Evolutionary conservation across 768 basidiomycete species (phyloP).

Genomic region (Phanerochaete sordida): DNA sequence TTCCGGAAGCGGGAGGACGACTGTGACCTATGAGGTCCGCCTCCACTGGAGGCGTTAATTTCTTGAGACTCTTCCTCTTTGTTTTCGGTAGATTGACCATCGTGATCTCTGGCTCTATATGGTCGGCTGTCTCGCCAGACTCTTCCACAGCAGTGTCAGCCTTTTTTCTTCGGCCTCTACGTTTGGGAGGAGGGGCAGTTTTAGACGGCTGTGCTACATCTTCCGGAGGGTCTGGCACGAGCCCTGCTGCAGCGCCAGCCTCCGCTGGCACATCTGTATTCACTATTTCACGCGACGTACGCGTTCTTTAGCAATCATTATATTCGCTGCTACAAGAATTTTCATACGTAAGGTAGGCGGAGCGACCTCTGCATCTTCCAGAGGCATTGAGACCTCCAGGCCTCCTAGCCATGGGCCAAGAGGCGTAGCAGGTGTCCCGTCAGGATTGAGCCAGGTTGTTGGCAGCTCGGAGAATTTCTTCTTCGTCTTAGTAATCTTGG

Average conservation of each 20-base stretch:
- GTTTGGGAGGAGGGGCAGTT: not conserved
- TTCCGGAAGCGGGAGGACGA: too few relatives aligned
- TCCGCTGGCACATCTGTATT: not conserved
- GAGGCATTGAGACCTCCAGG: constrained; percentile 6
- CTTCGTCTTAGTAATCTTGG: too few relatives aligned
- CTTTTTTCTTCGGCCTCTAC: not conserved
- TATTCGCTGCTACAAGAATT: not conserved
- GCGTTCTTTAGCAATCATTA: not conserved
- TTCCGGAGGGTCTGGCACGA: not conserved
- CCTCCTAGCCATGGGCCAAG: constrained; percentile 41
- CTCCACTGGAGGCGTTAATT: not conserved
- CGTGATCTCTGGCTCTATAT: not conserved
- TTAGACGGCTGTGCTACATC: too few relatives aligned
- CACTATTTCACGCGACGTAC: not conserved
- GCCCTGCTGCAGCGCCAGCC: not conserved
- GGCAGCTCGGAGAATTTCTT: constrained; percentile 64
- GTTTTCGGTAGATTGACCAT: not conserved
- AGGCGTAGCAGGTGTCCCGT: constrained; percentile 41
- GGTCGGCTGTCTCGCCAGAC: not conserved
- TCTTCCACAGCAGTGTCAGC: not conserved
- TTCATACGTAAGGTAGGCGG: not conserved
- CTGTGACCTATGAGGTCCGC: constrained; percentile 2
- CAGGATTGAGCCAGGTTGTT: constrained; percentile 35
- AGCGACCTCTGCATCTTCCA: not conserved
- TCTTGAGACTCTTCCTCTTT: not conserved